phyloP scores from a whole-genome alignment of 495 filamentous ascomycete species.

The Tuber umbilicatum region DNA sequence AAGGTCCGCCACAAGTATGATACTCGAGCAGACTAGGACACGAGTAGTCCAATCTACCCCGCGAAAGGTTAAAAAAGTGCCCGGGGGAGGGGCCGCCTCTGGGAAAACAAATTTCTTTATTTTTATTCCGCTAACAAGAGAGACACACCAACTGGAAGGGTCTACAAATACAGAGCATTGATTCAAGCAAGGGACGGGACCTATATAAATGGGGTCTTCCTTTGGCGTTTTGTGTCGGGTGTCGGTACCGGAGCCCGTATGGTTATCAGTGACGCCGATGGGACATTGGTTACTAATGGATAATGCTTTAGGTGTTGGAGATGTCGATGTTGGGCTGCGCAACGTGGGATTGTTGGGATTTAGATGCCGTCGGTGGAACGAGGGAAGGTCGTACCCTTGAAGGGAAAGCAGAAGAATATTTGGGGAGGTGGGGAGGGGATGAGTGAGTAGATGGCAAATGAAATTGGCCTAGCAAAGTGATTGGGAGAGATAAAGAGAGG shows the following conservation, averaged over 20 bases:
- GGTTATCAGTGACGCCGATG: background rate
- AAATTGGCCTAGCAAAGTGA: background rate
- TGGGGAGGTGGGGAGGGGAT: background rate
- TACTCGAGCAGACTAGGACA: background rate
- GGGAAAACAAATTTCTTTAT: background rate
- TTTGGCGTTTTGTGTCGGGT: background rate
- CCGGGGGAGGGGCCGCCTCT: background rate
- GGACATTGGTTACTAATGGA: background rate
- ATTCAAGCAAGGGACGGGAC: background rate
- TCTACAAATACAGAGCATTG: background rate
- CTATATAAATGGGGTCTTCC: background rate
- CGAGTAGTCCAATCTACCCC: background rate
- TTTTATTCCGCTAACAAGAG: background rate
- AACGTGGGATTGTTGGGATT: background rate
- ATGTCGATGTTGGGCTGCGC: constrained; percentile 3
- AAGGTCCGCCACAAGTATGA: background rate
- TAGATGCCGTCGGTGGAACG: background rate
- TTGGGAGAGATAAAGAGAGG: background rate
- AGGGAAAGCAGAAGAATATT: constrained; percentile 3
- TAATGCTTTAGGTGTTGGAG: background rate
- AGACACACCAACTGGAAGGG: background rate
- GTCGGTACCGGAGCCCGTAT: background rate
- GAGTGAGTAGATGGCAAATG: background rate
- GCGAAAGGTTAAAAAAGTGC: background rate
- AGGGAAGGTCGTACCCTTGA: background rate